phyloP scores from a whole-genome alignment of 257 asterid species.

The Salvia miltiorrhiza region DNA sequence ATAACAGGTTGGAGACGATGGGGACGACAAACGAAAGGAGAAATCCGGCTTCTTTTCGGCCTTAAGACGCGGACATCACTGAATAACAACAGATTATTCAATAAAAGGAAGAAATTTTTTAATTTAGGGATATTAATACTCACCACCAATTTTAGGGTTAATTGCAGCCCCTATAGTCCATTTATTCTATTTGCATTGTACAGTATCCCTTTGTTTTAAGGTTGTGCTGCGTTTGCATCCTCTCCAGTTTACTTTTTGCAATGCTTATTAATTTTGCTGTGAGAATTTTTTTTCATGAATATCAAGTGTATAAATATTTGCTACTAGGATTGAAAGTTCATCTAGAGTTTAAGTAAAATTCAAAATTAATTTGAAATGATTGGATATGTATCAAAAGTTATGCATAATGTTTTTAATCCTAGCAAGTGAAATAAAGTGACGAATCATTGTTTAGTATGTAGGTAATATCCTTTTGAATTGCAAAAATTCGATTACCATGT shows the following conservation, averaged over 20 bases:
- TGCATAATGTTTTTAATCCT: no score
- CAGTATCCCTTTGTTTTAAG: conserved; percentile 27
- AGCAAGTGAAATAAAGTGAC: no score
- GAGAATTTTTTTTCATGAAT: neutral
- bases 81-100: conserved; percentile 12
- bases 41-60: conserved; percentile 81
- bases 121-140: conserved; percentile 7
- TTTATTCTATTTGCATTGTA: conserved; percentile 31
- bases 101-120: conserved; percentile 2
- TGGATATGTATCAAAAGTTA: no score
- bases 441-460: no score
- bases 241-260: conserved; percentile 10
- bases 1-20: conserved; percentile 75
- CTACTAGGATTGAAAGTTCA: neutral
- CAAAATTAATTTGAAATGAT: no score
- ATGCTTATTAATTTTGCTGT: neutral
- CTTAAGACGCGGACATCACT: conserved; percentile 70
- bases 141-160: conserved; percentile 26
- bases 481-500: no score
- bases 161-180: conserved; percentile 20
- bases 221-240: conserved; percentile 13
- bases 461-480: no score
- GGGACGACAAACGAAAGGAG: conserved; percentile 68
- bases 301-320: neutral
- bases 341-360: no score